phyloP scores from a whole-genome alignment of 345 rosid species.

The Eucalyptus marginata region DNA sequence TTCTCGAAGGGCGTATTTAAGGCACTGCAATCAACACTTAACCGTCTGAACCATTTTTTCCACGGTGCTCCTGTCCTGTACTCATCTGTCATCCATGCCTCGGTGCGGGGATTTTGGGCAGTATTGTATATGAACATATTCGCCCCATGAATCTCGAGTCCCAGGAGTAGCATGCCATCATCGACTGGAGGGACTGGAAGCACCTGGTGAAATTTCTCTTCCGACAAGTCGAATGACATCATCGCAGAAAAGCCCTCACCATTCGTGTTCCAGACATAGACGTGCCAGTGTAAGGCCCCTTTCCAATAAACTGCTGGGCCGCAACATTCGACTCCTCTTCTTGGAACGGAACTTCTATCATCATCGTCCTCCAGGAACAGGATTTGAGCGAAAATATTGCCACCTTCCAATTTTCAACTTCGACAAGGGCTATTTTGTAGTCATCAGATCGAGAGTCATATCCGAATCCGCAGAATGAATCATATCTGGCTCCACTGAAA shows the following conservation, averaged over 20 bases:
- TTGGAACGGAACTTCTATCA: background rate
- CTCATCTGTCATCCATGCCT: background rate
- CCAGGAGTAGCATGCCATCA: background rate
- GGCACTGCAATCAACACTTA: background rate
- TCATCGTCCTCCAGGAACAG: background rate
- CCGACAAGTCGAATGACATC: background rate
- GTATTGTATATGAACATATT: background rate
- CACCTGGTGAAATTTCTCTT: background rate
- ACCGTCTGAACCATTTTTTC: background rate
- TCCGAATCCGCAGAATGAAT: background rate
- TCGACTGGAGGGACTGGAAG: background rate
- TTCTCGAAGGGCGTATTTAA: too few species aligned
- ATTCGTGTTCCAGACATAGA: background rate
- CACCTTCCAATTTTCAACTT: background rate
- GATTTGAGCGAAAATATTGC: background rate
- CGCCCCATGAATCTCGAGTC: background rate
- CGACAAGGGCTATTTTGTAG: background rate
- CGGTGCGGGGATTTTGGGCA: background rate
- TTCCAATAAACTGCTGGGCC: background rate
- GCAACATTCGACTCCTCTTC: too few species aligned
- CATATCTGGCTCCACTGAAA: background rate
- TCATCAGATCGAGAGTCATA: background rate
- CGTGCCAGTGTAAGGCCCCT: background rate
- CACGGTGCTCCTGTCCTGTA: background rate
- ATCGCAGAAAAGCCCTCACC: background rate